Conservation (phyloP, 768 basidiomycete genomes). For the Candolleomyces aberdarensis region DNA sequence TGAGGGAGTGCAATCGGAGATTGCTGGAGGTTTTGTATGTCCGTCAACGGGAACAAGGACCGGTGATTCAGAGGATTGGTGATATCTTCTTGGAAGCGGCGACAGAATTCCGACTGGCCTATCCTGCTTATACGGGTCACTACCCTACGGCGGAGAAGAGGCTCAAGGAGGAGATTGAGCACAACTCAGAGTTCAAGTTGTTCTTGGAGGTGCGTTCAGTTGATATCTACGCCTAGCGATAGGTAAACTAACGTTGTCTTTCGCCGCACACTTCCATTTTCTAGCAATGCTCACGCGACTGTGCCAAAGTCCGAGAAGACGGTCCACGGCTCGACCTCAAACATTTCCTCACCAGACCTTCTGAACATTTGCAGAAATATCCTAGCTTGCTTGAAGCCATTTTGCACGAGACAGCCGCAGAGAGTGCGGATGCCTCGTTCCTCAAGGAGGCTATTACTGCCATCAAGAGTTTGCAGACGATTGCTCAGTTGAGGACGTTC, state of each 20-base stretch:
- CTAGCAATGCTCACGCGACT: slow-evolving; percentile 41
- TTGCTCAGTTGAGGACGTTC: slow-evolving; percentile 85
- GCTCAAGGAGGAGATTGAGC: slow-evolving; percentile 82
- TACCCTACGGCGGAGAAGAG: slow-evolving; percentile 83
- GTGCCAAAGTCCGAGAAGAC: slow-evolving; percentile 30
- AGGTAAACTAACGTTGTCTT: background rate
- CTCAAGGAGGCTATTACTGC: slow-evolving; percentile 80
- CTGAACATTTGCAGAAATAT: slow-evolving; percentile 81
- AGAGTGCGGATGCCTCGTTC: slow-evolving; percentile 81
- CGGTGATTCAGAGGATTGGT: slow-evolving; percentile 80
- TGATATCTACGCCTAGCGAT: background rate
- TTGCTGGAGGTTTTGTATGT: slow-evolving; percentile 84
- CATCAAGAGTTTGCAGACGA: slow-evolving; percentile 76
- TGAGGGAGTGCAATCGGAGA: slow-evolving; percentile 75
- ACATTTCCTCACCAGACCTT: slow-evolving; percentile 74
- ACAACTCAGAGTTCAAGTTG: slow-evolving; percentile 76
- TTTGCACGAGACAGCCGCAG: slow-evolving; percentile 73
- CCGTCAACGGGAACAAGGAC: slow-evolving; percentile 81
- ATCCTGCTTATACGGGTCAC: slow-evolving; percentile 84
- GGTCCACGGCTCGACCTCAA: slow-evolving; percentile 61
- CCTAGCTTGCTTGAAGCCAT: slow-evolving; percentile 85
- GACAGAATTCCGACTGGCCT: slow-evolving; percentile 80
- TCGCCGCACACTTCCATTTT: background rate
- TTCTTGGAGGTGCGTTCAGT: slow-evolving; percentile 72
- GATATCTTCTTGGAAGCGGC: slow-evolving; percentile 87